phyloP scores from a whole-genome alignment of 345 rosid species.

The Populus euphratica region DNA sequence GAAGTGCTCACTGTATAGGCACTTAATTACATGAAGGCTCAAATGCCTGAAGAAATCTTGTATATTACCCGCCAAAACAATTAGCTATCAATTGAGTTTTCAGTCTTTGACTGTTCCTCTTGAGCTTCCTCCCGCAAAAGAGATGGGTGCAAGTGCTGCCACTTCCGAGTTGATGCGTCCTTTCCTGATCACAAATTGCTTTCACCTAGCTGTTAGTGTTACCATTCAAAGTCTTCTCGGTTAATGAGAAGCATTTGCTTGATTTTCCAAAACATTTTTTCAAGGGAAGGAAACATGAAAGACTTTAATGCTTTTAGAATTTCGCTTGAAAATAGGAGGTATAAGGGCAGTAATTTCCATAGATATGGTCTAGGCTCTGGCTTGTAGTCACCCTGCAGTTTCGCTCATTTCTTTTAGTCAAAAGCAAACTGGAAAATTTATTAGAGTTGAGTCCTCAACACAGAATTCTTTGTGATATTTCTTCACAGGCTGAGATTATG shows the following conservation, averaged over 20 bases:
- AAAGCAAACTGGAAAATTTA: background rate
- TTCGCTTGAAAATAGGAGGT: background rate
- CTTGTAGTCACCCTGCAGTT: background rate
- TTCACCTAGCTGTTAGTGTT: background rate
- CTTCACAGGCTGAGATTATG: background rate
- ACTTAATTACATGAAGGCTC: too few species aligned
- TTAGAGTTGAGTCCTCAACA: background rate
- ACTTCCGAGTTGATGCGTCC: background rate
- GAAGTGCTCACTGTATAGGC: background rate
- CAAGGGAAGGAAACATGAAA: background rate
- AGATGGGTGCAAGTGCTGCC: background rate
- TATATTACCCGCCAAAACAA: background rate
- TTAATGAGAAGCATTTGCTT: background rate
- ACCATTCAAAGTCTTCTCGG: background rate
- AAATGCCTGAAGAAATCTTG: background rate
- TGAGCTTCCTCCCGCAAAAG: background rate
- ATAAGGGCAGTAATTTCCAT: background rate
- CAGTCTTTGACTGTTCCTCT: background rate
- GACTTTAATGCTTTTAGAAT: background rate
- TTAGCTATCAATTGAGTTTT: background rate
- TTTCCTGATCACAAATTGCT: background rate
- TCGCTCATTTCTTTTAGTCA: background rate
- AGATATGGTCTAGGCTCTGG: background rate
- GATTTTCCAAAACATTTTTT: background rate
- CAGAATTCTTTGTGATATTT: background rate